Evolutionary conservation across 2,329 filamentous ascomycete species (phyloP), one percentile per base, ranked within the genome.

Genomic region (Fusarium clavum): DNA sequence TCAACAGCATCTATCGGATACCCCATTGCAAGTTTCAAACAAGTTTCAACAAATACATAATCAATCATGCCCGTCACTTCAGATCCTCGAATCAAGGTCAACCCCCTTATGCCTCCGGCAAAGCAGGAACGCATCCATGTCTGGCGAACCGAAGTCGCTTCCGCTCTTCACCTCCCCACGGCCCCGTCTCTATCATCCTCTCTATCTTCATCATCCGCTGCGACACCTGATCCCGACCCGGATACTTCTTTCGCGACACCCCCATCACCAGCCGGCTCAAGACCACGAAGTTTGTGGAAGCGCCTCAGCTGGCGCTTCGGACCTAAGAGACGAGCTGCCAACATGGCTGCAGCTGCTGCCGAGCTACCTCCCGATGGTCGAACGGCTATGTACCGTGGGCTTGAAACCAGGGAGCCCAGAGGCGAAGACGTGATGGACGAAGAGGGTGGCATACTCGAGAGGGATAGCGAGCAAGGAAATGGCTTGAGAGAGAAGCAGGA

Each of bases 111-210:
- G 69, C 76, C 77, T 53, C 65, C 76, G 32, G 72, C 79, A 56
- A 80, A 80, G 59, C 77, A 81, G 51, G 74, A 78, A 51, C 81
- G 82, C 75, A 85, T 87, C 68, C 76, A 83, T 62, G 79, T 83
- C 63, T 88, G 86, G 86, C 82, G 83, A 58, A 77, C 77, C 55
- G 86, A 87, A 76, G 83, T 87, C 49, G 78, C 79, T 38, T 74
- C 77, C 24, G 77, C 79, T 49, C 75, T 77, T 47, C 70, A 73
- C 5, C 69, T 77, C 40, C 75, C 74, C 38, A 73, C 75, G 22
- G 76, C 79, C 14, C 72, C 76, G 12, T 75, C 75, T 11, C 67
- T 77, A 43, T 71, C 77, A 18, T 77, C 78, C 29, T 75, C 77
- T 8, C 65, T 78, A 30, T 78, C 77, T 16, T 81, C 81, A n/a